phyloP scores from a whole-genome alignment of 2,329 filamentous ascomycete species.

The Ascochyta pisi region DNA sequence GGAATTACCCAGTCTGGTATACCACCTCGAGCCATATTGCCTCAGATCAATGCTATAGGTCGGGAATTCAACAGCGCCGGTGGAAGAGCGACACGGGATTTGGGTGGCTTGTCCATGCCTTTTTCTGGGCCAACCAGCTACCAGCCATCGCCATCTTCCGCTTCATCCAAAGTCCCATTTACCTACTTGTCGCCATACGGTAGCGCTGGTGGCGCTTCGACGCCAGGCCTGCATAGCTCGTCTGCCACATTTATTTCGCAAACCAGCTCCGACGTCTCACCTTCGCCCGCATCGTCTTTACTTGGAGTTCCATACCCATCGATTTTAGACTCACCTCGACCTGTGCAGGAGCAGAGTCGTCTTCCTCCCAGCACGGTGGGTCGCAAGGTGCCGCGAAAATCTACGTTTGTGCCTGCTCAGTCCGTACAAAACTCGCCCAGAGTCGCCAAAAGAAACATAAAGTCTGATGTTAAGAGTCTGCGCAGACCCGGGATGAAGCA shows the following conservation, averaged over 20 bases:
- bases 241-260: neutral
- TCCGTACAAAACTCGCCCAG: neutral
- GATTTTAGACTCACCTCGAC: neutral
- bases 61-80: neutral
- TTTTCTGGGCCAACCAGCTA: neutral
- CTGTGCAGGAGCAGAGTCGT: constrained; percentile 2
- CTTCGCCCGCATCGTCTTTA: too few relatives aligned
- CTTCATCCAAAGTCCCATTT: neutral
- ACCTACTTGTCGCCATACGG: neutral
- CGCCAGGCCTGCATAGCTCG: neutral
- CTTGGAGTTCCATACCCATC: too few relatives aligned
- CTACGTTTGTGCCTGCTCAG: neutral
- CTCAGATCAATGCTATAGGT: neutral
- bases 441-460: neutral
- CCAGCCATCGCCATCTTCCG: neutral
- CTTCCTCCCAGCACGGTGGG: constrained; percentile 5
- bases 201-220: too few relatives aligned
- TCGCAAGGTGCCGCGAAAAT: constrained; percentile 9
- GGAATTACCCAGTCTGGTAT: neutral
- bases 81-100: neutral
- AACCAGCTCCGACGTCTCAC: neutral
- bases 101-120: neutral
- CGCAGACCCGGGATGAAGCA: neutral
- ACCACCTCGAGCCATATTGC: neutral
- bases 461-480: neutral